Base-by-base conservation (phyloP, 1,284 basidiomycete species). In the Ceratobasidium sp. region DNA sequence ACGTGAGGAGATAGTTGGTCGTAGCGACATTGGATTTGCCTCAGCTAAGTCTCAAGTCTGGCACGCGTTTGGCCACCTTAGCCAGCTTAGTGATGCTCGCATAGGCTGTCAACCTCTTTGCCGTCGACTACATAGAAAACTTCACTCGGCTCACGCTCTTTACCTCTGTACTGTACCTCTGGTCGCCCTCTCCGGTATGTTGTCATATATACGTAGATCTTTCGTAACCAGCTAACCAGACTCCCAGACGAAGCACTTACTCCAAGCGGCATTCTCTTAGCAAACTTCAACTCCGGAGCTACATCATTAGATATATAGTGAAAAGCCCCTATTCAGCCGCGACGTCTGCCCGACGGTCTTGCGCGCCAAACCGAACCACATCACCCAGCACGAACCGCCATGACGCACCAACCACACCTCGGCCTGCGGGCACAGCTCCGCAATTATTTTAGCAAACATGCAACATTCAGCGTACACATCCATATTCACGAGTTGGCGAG, bases 401-500 rank as follows among this genome's bases (percentile, higher is more conserved):
- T 71, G 53, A 41, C 67, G n/a, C 67, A 71, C 44, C 67, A 53
- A 57, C 53, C 67, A 24, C 67, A 71, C 67, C 47, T 71, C 54
- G 67, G 67, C 45, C 67, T 71, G 3, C 67, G 67, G 15, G 67
- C 67, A 41, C 67, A 71, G 44, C 27, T 71, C 29, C 67, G 67
- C 56, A 71, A 60, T 19, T 71, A 71, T 44, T 71, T 71, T 59
- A 54, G 54, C 41, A 57, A 60, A 71, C 89, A 91, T 79, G 88
- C 91, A 2, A 86, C 89, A 75, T 94, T 95, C 82, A 87, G 89
- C 73, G 89, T 90, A 33, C 84, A 85, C 19, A 80, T 95, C 59
- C 85, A 85, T 44, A 86, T 95, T 54, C 92, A 94, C 81, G 89
- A 94, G 78, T 86, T 95, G 36, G 86, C 88, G 53, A 92, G 90